These are phyloP conservation scores for Hepatocystis sp. DNA, from an alignment of 169 alveolate species.

Conservation along the genomic window DNA sequence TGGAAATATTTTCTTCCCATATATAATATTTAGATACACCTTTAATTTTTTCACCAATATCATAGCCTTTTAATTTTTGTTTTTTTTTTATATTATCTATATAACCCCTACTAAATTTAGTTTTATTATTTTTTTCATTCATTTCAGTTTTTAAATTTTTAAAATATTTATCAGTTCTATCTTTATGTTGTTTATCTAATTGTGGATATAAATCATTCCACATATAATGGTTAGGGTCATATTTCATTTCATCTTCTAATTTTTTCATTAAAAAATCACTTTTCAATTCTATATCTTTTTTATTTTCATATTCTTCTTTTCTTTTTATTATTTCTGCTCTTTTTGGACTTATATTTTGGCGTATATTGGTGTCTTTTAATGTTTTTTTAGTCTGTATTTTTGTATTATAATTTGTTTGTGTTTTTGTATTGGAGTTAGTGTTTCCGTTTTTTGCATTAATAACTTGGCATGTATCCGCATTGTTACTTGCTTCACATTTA, in stretches of 20 bases:
- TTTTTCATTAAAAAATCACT: slow-evolving; percentile 48
- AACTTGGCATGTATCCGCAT: not conserved
- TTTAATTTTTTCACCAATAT: slow-evolving; percentile 68
- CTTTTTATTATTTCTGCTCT: slow-evolving; percentile 27
- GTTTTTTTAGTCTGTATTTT: not conserved
- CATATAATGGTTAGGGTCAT: slow-evolving; percentile 75
- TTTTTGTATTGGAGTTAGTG: not conserved
- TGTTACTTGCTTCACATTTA: not conserved
- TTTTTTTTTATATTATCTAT: slow-evolving; percentile 76
- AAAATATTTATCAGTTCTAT: slow-evolving; percentile 65
- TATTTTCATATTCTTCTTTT: slow-evolving; percentile 56
- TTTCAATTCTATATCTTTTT: slow-evolving; percentile 59
- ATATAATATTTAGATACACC: slow-evolving; percentile 65
- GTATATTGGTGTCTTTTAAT: not conserved
- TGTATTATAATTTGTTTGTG: not conserved
- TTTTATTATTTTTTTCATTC: slow-evolving; percentile 63
- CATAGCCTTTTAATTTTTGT: slow-evolving; percentile 71
- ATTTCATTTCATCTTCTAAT: slow-evolving; percentile 75
- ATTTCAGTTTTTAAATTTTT: slow-evolving; percentile 51
- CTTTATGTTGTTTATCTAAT: slow-evolving; percentile 43
- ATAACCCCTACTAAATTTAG: slow-evolving; percentile 71
- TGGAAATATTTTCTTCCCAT: slow-evolving; percentile 43
- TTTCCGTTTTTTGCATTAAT: not conserved
- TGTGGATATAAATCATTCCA: slow-evolving; percentile 75
- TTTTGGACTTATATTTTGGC: not conserved